Percentiles rank a stretch among this genome's conserved stretches.
These are phyloP conservation scores for Pleurotus cornucopiae DNA, from an alignment of 768 basidiomycete genomes.

Conservation along the genomic window DNA sequence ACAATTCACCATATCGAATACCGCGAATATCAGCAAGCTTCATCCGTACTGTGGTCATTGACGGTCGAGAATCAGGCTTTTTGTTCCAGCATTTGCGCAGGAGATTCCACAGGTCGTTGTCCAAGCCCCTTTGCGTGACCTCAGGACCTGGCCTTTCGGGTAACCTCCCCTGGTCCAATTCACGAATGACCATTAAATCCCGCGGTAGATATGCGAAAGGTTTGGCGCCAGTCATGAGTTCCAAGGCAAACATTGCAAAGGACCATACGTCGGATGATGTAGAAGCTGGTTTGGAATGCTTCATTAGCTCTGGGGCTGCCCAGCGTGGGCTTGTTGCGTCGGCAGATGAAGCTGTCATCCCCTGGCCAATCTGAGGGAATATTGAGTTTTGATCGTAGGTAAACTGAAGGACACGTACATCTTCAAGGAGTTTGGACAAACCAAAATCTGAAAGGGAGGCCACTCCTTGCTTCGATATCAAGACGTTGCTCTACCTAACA, in stretches of 20 bases:
- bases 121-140: conserved; percentile 22
- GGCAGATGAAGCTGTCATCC: conserved; percentile 17
- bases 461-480: conserved; percentile 33
- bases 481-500: conserved; percentile 35
- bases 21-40: conserved; percentile 17
- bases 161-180: conserved; percentile 24
- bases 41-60: conserved; percentile 28
- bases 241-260: conserved; percentile 43
- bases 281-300: conserved; percentile 23
- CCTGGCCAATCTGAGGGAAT: conserved; percentile 22
- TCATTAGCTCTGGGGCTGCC: conserved; percentile 37
- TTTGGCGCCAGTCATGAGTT: conserved; percentile 35
- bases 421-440: conserved; percentile 33
- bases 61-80: conserved; percentile 33
- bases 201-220: not conserved
- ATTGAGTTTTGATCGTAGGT: not conserved
- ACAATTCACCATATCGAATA: not conserved
- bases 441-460: conserved; percentile 44
- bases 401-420: conserved; percentile 20
- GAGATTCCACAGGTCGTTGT: conserved; percentile 38
- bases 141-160: conserved; percentile 32
- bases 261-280: conserved; percentile 45
- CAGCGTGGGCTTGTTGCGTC: conserved; percentile 29
- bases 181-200: conserved; percentile 29
- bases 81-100: conserved; percentile 40